These are phyloP conservation scores for Colletotrichum destructivum DNA, from an alignment of 2,329 filamentous ascomycete species.

Conservation along the genomic window DNA sequence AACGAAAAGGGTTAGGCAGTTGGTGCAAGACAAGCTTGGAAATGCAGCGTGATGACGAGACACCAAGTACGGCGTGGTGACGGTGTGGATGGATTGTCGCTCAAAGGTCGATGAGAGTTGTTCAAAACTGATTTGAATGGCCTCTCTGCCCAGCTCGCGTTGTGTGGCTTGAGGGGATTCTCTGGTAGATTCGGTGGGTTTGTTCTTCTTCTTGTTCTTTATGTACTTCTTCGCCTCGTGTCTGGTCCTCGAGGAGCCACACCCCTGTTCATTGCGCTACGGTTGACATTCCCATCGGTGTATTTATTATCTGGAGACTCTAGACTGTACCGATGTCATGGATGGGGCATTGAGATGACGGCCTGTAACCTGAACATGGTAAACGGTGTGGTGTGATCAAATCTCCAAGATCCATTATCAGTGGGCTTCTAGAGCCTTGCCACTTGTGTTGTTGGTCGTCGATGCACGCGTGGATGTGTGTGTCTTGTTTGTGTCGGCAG, in stretches of 20 bases:
- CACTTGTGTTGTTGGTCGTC: background rate
- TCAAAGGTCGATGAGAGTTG: background rate
- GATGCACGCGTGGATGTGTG: background rate
- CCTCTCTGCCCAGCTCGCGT: background rate
- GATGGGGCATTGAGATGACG: slow-evolving; percentile 18
- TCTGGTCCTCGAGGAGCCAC: background rate
- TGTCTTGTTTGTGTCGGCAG: background rate
- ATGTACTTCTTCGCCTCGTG: background rate
- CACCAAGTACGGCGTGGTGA: background rate
- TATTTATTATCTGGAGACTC: background rate
- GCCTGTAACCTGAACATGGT: slow-evolving; percentile 1
- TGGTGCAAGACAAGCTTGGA: background rate
- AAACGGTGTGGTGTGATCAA: slow-evolving; percentile 5
- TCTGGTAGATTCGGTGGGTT: slow-evolving; percentile 31
- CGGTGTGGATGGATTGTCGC: background rate
- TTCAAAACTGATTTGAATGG: background rate
- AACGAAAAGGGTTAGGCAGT: background rate
- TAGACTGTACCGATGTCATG: slow-evolving; percentile 7
- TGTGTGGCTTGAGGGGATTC: slow-evolving; percentile 15
- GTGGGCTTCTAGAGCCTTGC: slow-evolving; percentile 1
- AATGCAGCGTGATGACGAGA: background rate
- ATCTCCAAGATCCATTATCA: slow-evolving; percentile 11
- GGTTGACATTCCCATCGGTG: slow-evolving; percentile 4
- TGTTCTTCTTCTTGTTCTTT: background rate
- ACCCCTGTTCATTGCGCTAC: slow-evolving; percentile 28